Evolutionary conservation across 768 basidiomycete species (phyloP).

Genomic region (Boletus pseudopeckii): DNA sequence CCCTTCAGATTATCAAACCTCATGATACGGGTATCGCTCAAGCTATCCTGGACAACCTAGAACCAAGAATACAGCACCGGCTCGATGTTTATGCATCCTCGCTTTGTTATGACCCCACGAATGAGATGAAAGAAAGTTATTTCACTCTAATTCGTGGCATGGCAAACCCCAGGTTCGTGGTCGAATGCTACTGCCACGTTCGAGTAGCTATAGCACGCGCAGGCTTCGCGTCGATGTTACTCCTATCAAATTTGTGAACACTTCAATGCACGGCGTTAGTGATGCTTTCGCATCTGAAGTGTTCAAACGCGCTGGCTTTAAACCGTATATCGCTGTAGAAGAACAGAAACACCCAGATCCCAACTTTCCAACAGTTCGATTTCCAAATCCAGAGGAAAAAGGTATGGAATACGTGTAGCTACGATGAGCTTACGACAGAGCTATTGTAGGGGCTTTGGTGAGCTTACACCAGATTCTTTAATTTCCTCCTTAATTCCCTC

Average conservation of each 20-base stretch:
- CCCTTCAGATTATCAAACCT: conserved; percentile 71
- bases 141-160: conserved; percentile 38
- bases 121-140: conserved; percentile 58
- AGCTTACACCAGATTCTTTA: conserved; percentile 7
- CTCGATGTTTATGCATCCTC: conserved; percentile 37
- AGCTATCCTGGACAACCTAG: conserved; percentile 59
- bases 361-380: conserved; percentile 78
- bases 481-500: background rate
- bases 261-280: conserved; percentile 89
- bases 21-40: conserved; percentile 76
- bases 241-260: conserved; percentile 69
- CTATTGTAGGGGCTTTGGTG: conserved; percentile 47
- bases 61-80: conserved; percentile 46
- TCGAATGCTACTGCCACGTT: background rate
- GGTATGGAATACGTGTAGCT: conserved; percentile 39
- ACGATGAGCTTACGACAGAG: conserved; percentile 1
- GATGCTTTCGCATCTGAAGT: conserved; percentile 57
- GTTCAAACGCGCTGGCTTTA: conserved; percentile 58
- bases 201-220: background rate
- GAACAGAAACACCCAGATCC: conserved; percentile 77
- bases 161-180: conserved; percentile 17
- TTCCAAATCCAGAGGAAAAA: conserved; percentile 91
- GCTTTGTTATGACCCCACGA: conserved; percentile 54
- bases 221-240: conserved; percentile 9
- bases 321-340: conserved; percentile 54